These are phyloP conservation scores for Trichoderma guizhouense DNA, from an alignment of 2,329 filamentous ascomycete species.

Conservation along the genomic window DNA sequence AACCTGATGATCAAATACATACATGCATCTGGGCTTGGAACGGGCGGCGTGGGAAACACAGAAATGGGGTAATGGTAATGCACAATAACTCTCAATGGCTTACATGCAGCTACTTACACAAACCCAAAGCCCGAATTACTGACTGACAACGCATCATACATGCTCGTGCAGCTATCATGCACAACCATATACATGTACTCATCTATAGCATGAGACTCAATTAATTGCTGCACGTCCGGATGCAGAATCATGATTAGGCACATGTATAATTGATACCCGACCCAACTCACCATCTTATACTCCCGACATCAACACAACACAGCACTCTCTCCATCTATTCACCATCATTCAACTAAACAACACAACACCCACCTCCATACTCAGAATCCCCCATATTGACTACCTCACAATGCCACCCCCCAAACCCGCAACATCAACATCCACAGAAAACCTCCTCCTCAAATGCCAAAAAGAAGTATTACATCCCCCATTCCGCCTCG, in stretches of 20 bases:
- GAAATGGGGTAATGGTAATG: background rate
- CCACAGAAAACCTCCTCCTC: slow-evolving; percentile 12
- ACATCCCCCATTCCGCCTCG: background rate
- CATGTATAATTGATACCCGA: slow-evolving; percentile 2
- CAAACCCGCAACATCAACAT: background rate
- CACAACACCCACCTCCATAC: background rate
- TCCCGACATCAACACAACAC: background rate
- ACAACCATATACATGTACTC: background rate
- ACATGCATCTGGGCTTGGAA: background rate
- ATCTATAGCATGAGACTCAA: background rate
- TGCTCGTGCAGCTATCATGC: background rate
- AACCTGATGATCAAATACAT: background rate
- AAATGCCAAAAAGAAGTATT: slow-evolving; percentile 11
- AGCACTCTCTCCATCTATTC: background rate
- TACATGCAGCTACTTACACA: background rate
- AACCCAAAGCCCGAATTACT: background rate
- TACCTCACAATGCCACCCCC: background rate
- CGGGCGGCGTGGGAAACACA: fast-evolving
- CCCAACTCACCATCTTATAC: background rate
- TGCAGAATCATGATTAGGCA: background rate
- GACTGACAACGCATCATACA: background rate
- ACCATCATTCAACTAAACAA: background rate
- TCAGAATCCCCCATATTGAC: background rate
- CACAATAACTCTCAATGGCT: background rate
- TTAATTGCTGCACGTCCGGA: background rate